Evolutionary conservation across 805 yeast genomes (phyloP).

Genomic region (Candida adriatica): DNA sequence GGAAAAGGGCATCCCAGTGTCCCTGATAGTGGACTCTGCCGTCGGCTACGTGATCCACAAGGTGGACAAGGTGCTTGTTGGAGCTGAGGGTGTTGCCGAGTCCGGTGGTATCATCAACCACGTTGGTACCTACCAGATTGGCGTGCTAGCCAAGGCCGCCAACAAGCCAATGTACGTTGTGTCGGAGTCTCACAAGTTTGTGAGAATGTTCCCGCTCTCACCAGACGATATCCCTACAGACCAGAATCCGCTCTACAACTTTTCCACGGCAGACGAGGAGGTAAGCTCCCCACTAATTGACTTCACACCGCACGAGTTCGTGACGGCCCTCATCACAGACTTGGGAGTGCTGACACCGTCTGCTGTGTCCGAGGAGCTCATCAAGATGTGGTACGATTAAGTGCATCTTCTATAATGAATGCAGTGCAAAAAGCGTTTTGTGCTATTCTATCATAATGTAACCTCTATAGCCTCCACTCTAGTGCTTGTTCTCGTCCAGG

Average conservation of each 20-base stretch:
- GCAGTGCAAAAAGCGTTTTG: neutral
- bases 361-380: constrained; percentile 96
- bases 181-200: constrained; percentile 93
- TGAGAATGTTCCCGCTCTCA: constrained; percentile 89
- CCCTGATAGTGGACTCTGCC: constrained; percentile 84
- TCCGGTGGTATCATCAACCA: constrained; percentile 97
- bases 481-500: constrained; percentile 27
- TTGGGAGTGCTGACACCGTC: constrained; percentile 95
- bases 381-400: constrained; percentile 95
- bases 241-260: constrained; percentile 34
- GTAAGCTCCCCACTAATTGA: constrained; percentile 59
- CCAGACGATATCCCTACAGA: constrained; percentile 82
- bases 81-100: constrained; percentile 99
- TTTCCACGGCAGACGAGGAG: constrained; percentile 29
- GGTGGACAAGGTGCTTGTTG: constrained; percentile 89
- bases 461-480: constrained; percentile 1
- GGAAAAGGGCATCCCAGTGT: constrained; percentile 74
- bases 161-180: constrained; percentile 92
- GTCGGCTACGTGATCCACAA: constrained; percentile 89
- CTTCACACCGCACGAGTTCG: constrained; percentile 92
- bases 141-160: constrained; percentile 83
- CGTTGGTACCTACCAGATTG: constrained; percentile 91
- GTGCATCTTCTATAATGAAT: neutral
- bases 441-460: neutral
- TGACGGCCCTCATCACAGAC: constrained; percentile 94